Base-by-base conservation (phyloP, 1,284 basidiomycete species). In the Sanghuangporus weigelae region DNA sequence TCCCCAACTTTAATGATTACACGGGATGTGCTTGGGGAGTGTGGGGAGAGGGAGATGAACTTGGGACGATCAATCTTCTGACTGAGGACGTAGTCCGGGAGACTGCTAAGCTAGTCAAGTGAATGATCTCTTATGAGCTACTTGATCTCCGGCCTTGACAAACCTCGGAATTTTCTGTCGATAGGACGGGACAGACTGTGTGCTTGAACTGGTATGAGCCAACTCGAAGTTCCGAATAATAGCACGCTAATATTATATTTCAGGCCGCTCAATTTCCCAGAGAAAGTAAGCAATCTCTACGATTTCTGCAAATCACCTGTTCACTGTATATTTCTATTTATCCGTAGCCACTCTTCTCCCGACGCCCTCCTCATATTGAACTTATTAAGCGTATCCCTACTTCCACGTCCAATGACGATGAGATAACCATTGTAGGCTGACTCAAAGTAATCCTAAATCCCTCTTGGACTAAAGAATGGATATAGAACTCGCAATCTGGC, bases 401-500 rank as follows among this genome's bases (percentile, higher is more conserved):
- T 35, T 70, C 74, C 40, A 75, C 78, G 31, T 71, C 77, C 16
- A 75, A 81, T 56, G 87, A 89, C 68, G 87, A 89, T 68, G 79
- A 81, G 60, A 81, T 89, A 26, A 78, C 85, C 68, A 86, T 89
- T 19, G 86, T 88, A 68, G 40, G 82, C 73, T 57, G 48, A n/a
- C 26, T 1, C 23, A n/a, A 38, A 59, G 31, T 46, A 23, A 44
- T 21, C 10, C 10, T 7, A 42, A 11, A 26, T 5, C 23, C 35
- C 21, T 39, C 36, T n/a, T 61, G 21, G 31, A 14, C 50, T 26
- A 23, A 23, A 56, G 31, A 26, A 48, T 57, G 14, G 11, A n/a
- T 26, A 19, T 67, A 90, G 85, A 90, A 91, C 67, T 86, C 87
- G 0, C 89, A 90, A 76, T 87, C 86, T 0, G 87, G 89, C 26